phyloP scores from a whole-genome alignment of 2,329 filamentous ascomycete genomes.

The Trichoderma oligosporum region DNA sequence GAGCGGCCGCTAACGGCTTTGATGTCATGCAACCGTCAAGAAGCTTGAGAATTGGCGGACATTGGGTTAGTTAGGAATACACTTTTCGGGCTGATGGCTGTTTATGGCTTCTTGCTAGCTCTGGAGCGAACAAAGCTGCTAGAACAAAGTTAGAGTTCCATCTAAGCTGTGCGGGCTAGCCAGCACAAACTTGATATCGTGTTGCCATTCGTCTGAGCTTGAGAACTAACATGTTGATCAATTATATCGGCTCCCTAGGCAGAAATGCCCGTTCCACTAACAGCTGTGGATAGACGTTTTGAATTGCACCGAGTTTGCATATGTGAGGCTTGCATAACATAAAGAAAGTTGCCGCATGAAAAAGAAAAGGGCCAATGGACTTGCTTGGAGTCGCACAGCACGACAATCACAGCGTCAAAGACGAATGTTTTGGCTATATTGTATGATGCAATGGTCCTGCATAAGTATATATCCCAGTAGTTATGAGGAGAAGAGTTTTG shows the following conservation, averaged over 20 bases:
- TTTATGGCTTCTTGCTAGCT: not conserved
- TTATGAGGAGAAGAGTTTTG: not conserved
- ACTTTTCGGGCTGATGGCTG: not conserved
- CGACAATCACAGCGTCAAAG: not conserved
- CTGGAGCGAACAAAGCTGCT: not conserved
- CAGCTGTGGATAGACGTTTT: not conserved
- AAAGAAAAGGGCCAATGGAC: not conserved
- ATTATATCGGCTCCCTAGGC: not conserved
- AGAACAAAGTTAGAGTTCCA: conserved; percentile 2
- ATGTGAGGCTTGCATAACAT: not conserved
- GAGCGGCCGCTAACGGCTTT: not conserved
- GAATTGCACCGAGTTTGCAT: not conserved
- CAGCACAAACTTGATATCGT: not conserved
- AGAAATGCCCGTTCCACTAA: not conserved
- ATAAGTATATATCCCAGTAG: not conserved
- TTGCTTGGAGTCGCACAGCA: not conserved
- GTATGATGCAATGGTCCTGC: not conserved
- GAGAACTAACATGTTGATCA: not conserved
- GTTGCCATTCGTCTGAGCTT: not conserved
- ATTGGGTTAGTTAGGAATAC: not conserved
- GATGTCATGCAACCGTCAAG: conserved; percentile 14
- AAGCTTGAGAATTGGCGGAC: not conserved
- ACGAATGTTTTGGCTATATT: not conserved
- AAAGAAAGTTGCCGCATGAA: not conserved
- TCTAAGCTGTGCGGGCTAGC: conserved; percentile 2